A percentile compares a stretch with the other conserved stretches of the same genome.
phyloP scores from a whole-genome alignment of 176 grass and related monocot genomes.

The Oryza nivara region DNA sequence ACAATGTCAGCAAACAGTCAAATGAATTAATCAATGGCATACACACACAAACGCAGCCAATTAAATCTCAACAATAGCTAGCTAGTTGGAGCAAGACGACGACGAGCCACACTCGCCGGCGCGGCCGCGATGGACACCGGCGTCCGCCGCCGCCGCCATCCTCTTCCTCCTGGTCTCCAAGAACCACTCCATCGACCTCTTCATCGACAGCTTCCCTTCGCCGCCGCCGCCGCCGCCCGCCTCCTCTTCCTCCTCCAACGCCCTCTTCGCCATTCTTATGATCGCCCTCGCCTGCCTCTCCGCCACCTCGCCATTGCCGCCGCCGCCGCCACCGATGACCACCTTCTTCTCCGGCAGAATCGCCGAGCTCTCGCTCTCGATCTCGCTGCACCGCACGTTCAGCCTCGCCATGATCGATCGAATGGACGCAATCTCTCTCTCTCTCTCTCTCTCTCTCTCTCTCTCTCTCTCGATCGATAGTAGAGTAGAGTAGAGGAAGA shows the following conservation, averaged over 20 bases:
- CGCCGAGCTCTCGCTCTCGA: too few species aligned
- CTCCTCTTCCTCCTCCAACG: background rate
- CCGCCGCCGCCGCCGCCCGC: background rate
- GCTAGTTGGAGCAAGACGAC: background rate
- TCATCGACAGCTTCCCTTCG: background rate
- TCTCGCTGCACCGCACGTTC: too few species aligned
- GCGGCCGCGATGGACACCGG: background rate
- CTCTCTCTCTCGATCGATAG: background rate
- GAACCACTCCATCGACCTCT: conserved; percentile 44
- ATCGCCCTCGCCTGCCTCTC: conserved; percentile 21
- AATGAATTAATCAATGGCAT: background rate
- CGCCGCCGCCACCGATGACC: too few species aligned
- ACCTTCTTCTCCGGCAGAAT: background rate
- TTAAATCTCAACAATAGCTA: background rate
- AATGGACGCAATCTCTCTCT: too few species aligned
- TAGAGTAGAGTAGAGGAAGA: too few species aligned
- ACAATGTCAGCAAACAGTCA: background rate
- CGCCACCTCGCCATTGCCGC: background rate
- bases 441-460: background rate
- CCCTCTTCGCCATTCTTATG: conserved; percentile 15
- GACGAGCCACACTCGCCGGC: background rate
- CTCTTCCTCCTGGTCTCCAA: conserved; percentile 17
- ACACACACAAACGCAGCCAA: too few species aligned
- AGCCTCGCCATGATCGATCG: background rate
- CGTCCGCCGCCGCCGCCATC: background rate